A percentile compares a stretch with the other conserved stretches of the same genome.
Conservation (phyloP, 1,284 basidiomycete species). For the Trametes sp. region DNA sequence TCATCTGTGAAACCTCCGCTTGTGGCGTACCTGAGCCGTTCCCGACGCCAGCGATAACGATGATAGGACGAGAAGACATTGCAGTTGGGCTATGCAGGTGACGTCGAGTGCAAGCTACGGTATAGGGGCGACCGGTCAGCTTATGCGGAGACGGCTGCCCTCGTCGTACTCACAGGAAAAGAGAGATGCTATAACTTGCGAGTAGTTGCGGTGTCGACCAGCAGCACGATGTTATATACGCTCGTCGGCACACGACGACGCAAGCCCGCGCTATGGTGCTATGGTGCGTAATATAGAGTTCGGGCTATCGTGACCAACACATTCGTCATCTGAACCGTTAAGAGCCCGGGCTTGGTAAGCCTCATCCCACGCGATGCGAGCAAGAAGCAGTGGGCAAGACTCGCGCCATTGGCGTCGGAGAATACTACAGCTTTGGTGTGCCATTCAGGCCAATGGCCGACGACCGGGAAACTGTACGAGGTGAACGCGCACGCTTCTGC, state of each 20-base stretch:
- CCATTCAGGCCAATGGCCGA: background rate
- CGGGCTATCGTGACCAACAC: conserved; percentile 8
- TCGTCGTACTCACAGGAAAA: background rate
- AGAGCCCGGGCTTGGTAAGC: conserved; percentile 17
- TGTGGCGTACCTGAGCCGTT: conserved; percentile 45
- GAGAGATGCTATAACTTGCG: too few relatives aligned
- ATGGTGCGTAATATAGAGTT: conserved; percentile 11
- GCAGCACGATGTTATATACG: background rate
- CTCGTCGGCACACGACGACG: conserved; percentile 3
- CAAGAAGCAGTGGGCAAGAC: conserved; percentile 8
- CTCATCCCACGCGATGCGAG: conserved; percentile 3
- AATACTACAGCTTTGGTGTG: background rate
- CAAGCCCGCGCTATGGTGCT: background rate
- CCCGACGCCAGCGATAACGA: conserved; percentile 65
- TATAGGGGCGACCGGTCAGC: background rate
- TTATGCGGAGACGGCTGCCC: too few relatives aligned
- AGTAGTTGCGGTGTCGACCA: background rate
- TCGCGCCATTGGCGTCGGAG: conserved; percentile 13
- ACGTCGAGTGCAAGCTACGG: background rate
- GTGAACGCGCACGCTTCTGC: background rate
- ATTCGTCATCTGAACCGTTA: conserved; percentile 9
- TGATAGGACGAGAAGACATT: conserved; percentile 53
- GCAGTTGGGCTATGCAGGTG: background rate
- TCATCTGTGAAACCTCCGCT: background rate
- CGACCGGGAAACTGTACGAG: background rate